Conservation (phyloP, 2,329 filamentous ascomycete genomes). For the Chaetothyriales sp. region DNA sequence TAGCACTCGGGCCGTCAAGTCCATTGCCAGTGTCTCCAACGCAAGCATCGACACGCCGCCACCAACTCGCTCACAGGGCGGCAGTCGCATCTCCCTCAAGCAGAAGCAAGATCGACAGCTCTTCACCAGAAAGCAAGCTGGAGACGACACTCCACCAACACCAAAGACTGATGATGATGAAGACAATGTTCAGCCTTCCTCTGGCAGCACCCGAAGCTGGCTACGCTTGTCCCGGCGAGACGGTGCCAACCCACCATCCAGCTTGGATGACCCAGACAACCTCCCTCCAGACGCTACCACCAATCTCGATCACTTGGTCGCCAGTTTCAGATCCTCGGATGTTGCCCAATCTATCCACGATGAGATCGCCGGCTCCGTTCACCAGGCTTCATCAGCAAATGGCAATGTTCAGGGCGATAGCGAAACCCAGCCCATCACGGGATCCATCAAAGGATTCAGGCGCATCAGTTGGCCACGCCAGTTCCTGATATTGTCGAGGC, state of each 20-base stretch:
- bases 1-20: slow-evolving; percentile 79
- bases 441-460: slow-evolving; percentile 61
- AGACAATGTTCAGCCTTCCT: slow-evolving; percentile 28
- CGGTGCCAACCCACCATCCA: slow-evolving; percentile 43
- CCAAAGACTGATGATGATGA: slow-evolving; percentile 52
- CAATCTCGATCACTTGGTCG: slow-evolving; percentile 69
- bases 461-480: slow-evolving; percentile 69
- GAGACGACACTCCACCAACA: slow-evolving; percentile 42
- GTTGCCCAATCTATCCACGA: slow-evolving; percentile 61
- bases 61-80: slow-evolving; percentile 50
- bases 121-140: slow-evolving; percentile 62
- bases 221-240: slow-evolving; percentile 44
- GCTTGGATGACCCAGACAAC: slow-evolving; percentile 56
- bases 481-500: slow-evolving; percentile 74
- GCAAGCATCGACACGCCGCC: slow-evolving; percentile 55
- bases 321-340: slow-evolving; percentile 62
- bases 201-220: slow-evolving; percentile 41
- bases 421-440: slow-evolving; percentile 28
- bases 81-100: slow-evolving; percentile 67
- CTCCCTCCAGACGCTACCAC: slow-evolving; percentile 50
- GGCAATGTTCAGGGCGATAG: slow-evolving; percentile 44
- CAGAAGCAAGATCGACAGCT: slow-evolving; percentile 79
- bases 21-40: slow-evolving; percentile 70
- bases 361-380: slow-evolving; percentile 61
- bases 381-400: slow-evolving; percentile 53